A percentile compares a stretch with the other conserved stretches of the same genome.
Evolutionary conservation across 2,329 filamentous ascomycete genomes (phyloP).

Genomic region (Penicillium italicum): DNA sequence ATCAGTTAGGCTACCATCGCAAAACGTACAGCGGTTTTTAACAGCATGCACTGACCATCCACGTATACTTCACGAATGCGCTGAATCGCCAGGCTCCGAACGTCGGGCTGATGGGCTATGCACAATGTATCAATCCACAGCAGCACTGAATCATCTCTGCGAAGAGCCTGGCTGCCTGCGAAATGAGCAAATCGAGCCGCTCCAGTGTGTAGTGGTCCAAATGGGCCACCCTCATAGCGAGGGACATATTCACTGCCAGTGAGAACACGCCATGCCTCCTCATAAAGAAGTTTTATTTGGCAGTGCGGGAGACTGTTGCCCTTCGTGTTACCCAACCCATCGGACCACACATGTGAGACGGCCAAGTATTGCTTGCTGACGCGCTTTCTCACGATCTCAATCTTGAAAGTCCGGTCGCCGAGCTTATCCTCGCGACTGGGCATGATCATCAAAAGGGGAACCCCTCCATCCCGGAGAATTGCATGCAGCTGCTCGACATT

Average conservation of each 20-base stretch:
- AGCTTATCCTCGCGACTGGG: background rate
- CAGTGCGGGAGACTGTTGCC: background rate
- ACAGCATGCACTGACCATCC: constrained; percentile 4
- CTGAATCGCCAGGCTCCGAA: constrained; percentile 12
- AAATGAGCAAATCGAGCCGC: background rate
- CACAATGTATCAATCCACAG: constrained; percentile 15
- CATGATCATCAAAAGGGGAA: background rate
- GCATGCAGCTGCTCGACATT: background rate
- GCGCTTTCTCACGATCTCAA: background rate
- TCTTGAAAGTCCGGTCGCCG: background rate
- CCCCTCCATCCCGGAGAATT: background rate
- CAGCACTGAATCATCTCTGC: constrained; percentile 7
- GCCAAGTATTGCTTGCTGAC: background rate
- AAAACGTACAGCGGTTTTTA: background rate
- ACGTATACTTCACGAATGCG: constrained; percentile 12
- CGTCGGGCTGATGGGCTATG: constrained; percentile 12
- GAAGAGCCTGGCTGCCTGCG: background rate
- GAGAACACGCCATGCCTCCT: background rate
- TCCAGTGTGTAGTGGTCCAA: background rate
- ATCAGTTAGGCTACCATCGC: background rate
- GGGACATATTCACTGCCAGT: background rate
- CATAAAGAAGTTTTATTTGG: background rate
- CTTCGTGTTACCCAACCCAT: background rate
- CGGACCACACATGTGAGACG: background rate
- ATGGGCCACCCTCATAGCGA: background rate